A percentile compares a stretch with the other conserved stretches of the same genome.
phyloP scores from a whole-genome alignment of 768 basidiomycete species.

The Macrolepiota dolichaula region DNA sequence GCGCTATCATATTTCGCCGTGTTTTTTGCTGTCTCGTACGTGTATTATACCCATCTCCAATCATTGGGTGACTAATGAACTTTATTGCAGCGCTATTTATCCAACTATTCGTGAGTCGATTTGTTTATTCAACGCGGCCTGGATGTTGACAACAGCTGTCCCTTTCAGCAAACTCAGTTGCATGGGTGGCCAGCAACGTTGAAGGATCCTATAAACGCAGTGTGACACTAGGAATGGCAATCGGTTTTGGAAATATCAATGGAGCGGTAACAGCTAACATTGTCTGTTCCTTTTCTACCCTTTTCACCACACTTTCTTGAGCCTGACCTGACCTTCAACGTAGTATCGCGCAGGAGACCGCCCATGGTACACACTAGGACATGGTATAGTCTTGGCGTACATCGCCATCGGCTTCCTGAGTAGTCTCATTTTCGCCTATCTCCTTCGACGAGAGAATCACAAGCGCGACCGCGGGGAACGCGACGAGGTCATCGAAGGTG shows the following conservation, averaged over 20 bases:
- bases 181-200: conserved; percentile 71
- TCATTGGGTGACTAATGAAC: not conserved
- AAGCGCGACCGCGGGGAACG: conserved; percentile 63
- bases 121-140: not conserved
- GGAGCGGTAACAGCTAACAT: conserved; percentile 68
- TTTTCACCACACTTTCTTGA: not conserved
- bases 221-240: conserved; percentile 66
- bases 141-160: not conserved
- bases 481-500: conserved; percentile 58
- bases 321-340: not conserved
- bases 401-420: conserved; percentile 62
- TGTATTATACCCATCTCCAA: conserved; percentile 7
- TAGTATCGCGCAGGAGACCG: conserved; percentile 63
- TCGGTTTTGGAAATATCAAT: conserved; percentile 67
- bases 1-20: conserved; percentile 71
- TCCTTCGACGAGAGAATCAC: conserved; percentile 57
- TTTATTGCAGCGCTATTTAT: conserved; percentile 40
- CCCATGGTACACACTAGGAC: conserved; percentile 70
- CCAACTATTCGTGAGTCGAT: conserved; percentile 44
- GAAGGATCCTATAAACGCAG: conserved; percentile 76
- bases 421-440: conserved; percentile 42
- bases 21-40: conserved; percentile 69
- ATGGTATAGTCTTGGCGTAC: conserved; percentile 67
- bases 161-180: conserved; percentile 23
- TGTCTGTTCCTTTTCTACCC: conserved; percentile 35